Evolutionary conservation across 1,284 basidiomycete genomes (phyloP).

Genomic region (Porphyrellus sp.): DNA sequence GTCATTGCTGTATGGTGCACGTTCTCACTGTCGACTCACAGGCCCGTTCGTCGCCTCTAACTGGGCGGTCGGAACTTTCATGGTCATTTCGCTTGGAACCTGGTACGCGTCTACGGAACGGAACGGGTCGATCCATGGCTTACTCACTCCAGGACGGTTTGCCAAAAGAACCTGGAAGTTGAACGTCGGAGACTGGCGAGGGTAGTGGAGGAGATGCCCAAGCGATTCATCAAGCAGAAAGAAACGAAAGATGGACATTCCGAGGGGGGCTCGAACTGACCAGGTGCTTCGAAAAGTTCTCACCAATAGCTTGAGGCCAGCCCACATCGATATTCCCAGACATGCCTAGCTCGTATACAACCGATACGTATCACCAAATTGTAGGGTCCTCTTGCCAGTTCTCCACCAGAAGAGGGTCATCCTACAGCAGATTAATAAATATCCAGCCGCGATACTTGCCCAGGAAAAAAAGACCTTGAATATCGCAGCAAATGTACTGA

Average conservation of each 20-base stretch:
- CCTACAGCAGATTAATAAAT: constrained; percentile 35
- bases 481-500: constrained; percentile 62
- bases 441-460: background rate
- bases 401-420: constrained; percentile 69
- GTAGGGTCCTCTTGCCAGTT: constrained; percentile 58
- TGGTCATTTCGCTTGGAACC: constrained; percentile 48
- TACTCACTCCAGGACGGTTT: constrained; percentile 52
- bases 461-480: constrained; percentile 49
- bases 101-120: constrained; percentile 39
- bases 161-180: constrained; percentile 50
- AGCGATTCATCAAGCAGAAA: constrained; percentile 47
- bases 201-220: constrained; percentile 61
- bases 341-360: background rate
- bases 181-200: constrained; percentile 56
- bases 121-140: constrained; percentile 2
- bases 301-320: background rate
- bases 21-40: constrained; percentile 22
- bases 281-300: background rate
- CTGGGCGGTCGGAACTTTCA: constrained; percentile 56
- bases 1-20: background rate
- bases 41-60: constrained; percentile 48
- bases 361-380: constrained; percentile 23
- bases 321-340: background rate
- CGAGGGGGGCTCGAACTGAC: constrained; percentile 3
- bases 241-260: constrained; percentile 34